phyloP scores from a whole-genome alignment of 2,329 filamentous ascomycete genomes.

The Hirsutella rhossiliensis region DNA sequence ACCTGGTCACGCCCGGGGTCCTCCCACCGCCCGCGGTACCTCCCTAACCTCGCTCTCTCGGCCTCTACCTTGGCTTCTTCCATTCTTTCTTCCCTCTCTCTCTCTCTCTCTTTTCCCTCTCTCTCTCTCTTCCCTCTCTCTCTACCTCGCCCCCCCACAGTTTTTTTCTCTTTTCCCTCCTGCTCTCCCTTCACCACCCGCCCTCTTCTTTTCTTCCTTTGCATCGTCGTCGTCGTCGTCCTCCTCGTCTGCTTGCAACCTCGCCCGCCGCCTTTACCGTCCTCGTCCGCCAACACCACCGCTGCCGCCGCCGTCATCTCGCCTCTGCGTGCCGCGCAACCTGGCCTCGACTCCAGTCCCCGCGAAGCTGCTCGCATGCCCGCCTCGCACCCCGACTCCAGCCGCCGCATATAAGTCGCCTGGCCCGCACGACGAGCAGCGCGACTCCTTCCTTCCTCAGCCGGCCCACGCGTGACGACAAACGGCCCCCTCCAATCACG shows the following conservation, averaged over 20 bases:
- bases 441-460: neutral
- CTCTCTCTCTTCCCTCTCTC: conserved; percentile 1
- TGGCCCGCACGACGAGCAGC: neutral
- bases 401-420: conserved; percentile 7
- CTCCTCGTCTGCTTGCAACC: neutral
- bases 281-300: neutral
- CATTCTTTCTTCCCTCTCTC: neutral
- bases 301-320: neutral
- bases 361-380: neutral
- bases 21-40: neutral
- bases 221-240: conserved; percentile 8
- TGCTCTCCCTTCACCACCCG: conserved; percentile 8
- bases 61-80: neutral
- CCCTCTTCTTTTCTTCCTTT: conserved; percentile 14
- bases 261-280: neutral
- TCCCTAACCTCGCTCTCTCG: neutral
- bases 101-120: neutral
- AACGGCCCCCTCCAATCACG: neutral
- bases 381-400: conserved; percentile 5
- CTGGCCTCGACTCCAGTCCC: too few relatives aligned
- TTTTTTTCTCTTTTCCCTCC: conserved; percentile 1
- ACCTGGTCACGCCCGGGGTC: conserved; percentile 5
- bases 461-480: neutral
- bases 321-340: neutral
- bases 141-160: conserved; percentile 9